Evolutionary conservation across 2,329 filamentous ascomycete species (phyloP).

Genomic region (Dothiorella sarmentorum): DNA sequence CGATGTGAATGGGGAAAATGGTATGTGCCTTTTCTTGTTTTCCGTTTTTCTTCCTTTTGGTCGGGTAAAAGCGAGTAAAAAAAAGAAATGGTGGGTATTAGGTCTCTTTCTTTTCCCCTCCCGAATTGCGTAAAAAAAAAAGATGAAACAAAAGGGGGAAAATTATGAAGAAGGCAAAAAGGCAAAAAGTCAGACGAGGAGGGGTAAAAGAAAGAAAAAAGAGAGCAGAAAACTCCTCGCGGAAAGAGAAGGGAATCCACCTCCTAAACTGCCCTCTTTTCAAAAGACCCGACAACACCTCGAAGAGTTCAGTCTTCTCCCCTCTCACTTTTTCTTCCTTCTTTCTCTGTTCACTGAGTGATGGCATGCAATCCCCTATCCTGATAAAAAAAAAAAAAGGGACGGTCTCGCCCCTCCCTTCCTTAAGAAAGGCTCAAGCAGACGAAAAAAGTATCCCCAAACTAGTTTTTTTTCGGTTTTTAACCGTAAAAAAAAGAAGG

Average conservation of each 20-base stretch:
- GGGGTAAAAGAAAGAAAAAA: not conserved
- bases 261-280: not conserved
- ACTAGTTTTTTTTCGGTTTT: conserved; percentile 6
- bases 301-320: not conserved
- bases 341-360: not conserved
- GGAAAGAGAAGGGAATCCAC: not conserved
- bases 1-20: too few species aligned
- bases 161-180: not conserved
- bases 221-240: not conserved
- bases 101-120: too few species aligned
- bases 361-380: not conserved
- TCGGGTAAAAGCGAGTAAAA: not conserved
- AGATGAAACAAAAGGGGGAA: not conserved
- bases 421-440: conserved; percentile 13
- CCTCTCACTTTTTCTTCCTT: not conserved
- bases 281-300: not conserved
- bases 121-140: not conserved
- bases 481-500: conserved; percentile 8
- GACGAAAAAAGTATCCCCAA: not conserved
- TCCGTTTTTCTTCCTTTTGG: not conserved
- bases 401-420: not conserved
- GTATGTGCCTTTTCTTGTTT: too few species aligned
- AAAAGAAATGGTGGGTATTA: not conserved
- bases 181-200: too few species aligned
- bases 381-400: too few species aligned